Evolutionary conservation across 2,329 filamentous ascomycete genomes (phyloP).

Genomic region (Leptographium radiaticola): DNA sequence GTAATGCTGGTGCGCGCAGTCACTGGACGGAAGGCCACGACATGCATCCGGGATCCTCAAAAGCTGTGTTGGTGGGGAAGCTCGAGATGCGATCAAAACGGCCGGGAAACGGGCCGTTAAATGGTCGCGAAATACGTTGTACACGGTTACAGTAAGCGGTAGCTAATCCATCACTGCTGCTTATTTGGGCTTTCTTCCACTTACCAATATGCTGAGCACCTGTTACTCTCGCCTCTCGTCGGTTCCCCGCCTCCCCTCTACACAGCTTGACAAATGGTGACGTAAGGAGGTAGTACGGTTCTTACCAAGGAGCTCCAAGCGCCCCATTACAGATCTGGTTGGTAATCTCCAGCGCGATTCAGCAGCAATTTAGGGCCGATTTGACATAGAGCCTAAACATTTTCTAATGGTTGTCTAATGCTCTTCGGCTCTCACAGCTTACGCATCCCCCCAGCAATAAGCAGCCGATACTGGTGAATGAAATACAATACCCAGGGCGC

Average conservation of each 20-base stretch:
- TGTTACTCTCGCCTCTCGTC: not conserved
- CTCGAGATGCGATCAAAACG: not conserved
- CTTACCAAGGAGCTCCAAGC: no score
- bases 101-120: not conserved
- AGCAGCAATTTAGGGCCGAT: no score
- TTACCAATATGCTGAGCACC: not conserved
- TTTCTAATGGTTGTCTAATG: no score
- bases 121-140: not conserved
- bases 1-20: slow-evolving; percentile 2
- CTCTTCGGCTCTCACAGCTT: not conserved
- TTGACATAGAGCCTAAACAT: no score
- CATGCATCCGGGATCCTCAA: slow-evolving; percentile 3
- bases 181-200: no score
- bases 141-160: not conserved
- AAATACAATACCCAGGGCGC: not conserved
- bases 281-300: slow-evolving; percentile 1
- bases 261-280: slow-evolving; percentile 11
- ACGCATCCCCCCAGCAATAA: not conserved
- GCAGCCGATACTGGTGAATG: not conserved
- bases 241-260: not conserved
- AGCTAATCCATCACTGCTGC: no score
- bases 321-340: no score
- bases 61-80: not conserved
- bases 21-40: slow-evolving; percentile 4
- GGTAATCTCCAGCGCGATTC: no score